Conservation (phyloP, 2,329 filamentous ascomycete genomes). For the Fusarium nelsonii region DNA sequence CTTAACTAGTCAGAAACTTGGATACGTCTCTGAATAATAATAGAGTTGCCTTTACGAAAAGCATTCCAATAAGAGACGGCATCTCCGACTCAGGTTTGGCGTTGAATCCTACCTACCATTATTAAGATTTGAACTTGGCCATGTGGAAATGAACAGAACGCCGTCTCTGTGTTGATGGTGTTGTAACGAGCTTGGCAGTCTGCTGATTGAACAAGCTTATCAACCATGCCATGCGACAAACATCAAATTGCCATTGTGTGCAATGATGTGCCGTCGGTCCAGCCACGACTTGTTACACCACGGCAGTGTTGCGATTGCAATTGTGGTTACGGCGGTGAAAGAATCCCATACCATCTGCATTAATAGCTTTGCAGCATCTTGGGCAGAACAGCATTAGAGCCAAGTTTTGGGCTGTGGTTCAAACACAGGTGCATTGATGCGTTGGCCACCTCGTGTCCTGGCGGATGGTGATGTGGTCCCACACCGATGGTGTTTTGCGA, state of each 20-base stretch:
- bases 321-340: constrained; percentile 35
- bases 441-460: constrained; percentile 41
- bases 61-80: constrained; percentile 36
- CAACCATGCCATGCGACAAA: neutral
- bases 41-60: constrained; percentile 28
- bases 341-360: constrained; percentile 24
- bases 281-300: constrained; percentile 27
- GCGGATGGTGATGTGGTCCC: constrained; percentile 36
- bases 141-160: constrained; percentile 30
- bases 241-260: constrained; percentile 2
- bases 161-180: constrained; percentile 6
- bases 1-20: constrained; percentile 13
- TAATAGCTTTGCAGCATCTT: constrained; percentile 40
- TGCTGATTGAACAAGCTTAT: constrained; percentile 10
- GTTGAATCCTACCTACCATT: constrained; percentile 24
- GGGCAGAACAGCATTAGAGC: constrained; percentile 39
- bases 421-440: constrained; percentile 39
- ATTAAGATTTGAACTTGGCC: constrained; percentile 26
- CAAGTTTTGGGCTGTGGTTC: constrained; percentile 33
- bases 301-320: constrained; percentile 27
- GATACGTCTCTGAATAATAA: constrained; percentile 15
- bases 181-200: neutral
- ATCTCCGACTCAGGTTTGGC: constrained; percentile 32
- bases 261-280: constrained; percentile 14
- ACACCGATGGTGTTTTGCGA: constrained; percentile 37